A percentile compares a stretch with the other conserved stretches of the same genome.
phyloP scores from a whole-genome alignment of 1,139 yeast species.

The Geotrichum bryndzae region DNA sequence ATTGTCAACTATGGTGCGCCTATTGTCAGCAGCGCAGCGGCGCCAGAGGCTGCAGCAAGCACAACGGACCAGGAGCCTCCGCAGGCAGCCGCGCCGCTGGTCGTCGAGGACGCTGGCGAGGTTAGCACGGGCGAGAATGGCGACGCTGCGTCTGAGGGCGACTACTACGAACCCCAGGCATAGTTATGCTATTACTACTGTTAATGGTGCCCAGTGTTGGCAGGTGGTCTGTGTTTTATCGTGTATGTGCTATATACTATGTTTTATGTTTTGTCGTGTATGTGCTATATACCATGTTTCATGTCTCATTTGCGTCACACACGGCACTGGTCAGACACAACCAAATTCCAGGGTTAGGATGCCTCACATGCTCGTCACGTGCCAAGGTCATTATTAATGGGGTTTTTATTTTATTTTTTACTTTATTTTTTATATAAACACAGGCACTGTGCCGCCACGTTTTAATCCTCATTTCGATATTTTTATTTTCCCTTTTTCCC shows the following conservation, averaged over 20 bases:
- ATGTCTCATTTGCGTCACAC: background rate
- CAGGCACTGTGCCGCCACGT: background rate
- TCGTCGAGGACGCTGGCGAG: background rate
- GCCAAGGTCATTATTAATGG: too few species aligned
- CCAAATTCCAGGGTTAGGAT: background rate
- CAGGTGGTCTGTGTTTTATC: background rate
- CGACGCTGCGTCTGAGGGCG: background rate
- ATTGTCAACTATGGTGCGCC: slow-evolving; percentile 11
- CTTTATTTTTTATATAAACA: background rate
- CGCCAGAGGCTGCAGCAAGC: background rate
- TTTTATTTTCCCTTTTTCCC: slow-evolving; percentile 1
- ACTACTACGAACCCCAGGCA: background rate
- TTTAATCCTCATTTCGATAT: background rate
- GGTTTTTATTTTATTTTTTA: background rate
- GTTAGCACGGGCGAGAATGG: background rate
- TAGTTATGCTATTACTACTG: background rate
- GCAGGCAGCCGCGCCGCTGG: background rate
- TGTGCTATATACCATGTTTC: background rate
- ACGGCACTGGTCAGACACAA: background rate
- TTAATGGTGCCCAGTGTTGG: background rate
- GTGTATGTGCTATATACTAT: background rate
- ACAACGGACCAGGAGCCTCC: background rate
- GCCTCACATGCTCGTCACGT: background rate
- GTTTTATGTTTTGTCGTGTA: background rate
- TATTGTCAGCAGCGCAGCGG: background rate